These are phyloP conservation scores for Eucalyptus lansdowneana DNA, from an alignment of 345 rosid genomes.

Conservation along the genomic window DNA sequence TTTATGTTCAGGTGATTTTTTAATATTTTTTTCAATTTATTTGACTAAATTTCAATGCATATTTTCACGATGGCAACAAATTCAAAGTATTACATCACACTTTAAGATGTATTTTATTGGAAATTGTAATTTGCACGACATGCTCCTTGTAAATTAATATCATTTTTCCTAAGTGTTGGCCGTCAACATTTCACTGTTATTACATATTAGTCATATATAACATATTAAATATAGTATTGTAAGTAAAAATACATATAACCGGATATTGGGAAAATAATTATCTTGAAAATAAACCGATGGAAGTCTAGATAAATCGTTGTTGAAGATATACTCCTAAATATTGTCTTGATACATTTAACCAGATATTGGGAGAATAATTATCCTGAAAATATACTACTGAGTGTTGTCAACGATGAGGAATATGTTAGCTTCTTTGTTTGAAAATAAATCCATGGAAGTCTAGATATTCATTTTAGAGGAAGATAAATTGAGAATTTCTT, in stretches of 20 bases:
- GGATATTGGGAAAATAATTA: background rate
- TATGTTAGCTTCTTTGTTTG: background rate
- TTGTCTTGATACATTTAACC: too few species aligned
- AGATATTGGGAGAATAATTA: too few species aligned
- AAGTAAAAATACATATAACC: background rate
- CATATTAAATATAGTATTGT: background rate
- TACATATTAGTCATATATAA: background rate
- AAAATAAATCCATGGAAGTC: background rate
- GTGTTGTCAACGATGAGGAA: background rate
- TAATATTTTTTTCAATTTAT: background rate
- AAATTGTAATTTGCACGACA: background rate
- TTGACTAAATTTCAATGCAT: background rate
- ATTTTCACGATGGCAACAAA: background rate
- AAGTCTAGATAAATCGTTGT: too few species aligned
- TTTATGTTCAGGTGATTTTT: background rate
- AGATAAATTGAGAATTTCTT: background rate
- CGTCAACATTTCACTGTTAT: background rate
- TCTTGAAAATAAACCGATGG: background rate
- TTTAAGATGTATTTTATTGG: background rate
- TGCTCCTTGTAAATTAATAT: background rate
- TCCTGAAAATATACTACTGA: background rate
- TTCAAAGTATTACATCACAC: background rate
- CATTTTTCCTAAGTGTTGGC: background rate
- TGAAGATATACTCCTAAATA: too few species aligned
- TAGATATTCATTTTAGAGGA: background rate